Evolutionary conservation across 2,329 filamentous ascomycete genomes (phyloP).

Genomic region (Nakataea oryzae): DNA sequence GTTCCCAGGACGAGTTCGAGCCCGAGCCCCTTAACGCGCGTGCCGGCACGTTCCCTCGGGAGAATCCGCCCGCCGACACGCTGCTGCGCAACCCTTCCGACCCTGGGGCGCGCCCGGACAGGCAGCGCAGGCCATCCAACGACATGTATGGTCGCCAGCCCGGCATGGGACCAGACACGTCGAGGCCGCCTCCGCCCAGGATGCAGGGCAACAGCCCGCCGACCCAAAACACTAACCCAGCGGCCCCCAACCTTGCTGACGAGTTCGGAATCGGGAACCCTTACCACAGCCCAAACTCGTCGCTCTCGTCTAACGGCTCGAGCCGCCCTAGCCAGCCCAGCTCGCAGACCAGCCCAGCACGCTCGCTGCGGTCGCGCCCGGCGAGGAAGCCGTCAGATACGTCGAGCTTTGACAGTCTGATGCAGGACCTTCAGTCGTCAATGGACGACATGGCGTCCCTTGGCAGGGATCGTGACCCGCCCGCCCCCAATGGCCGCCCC

Average conservation of each 20-base stretch:
- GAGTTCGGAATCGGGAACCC: slow-evolving; percentile 54
- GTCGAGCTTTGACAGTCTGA: slow-evolving; percentile 38
- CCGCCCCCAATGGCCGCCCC: slow-evolving; percentile 8
- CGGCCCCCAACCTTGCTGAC: slow-evolving; percentile 42
- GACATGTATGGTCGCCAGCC: slow-evolving; percentile 20
- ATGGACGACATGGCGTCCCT: slow-evolving; percentile 18
- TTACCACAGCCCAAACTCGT: slow-evolving; percentile 54
- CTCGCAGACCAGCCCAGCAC: slow-evolving; percentile 45
- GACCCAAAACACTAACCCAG: slow-evolving; percentile 24
- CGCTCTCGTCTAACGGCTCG: slow-evolving; percentile 55
- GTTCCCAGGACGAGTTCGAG: slow-evolving; percentile 24
- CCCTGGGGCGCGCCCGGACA: slow-evolving; percentile 30
- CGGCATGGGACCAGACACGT: slow-evolving; percentile 37
- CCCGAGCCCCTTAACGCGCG: slow-evolving; percentile 27
- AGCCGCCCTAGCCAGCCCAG: slow-evolving; percentile 51
- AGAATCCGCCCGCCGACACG: slow-evolving; percentile 23
- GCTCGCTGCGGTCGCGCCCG: slow-evolving; percentile 22
- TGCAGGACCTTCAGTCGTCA: slow-evolving; percentile 44
- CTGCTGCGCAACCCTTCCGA: slow-evolving; percentile 36
- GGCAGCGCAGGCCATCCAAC: slow-evolving; percentile 15
- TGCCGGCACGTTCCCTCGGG: slow-evolving; percentile 42
- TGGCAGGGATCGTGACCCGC: slow-evolving; percentile 8
- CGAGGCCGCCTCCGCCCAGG: slow-evolving; percentile 41
- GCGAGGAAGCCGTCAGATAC: slow-evolving; percentile 28
- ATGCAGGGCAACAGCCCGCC: slow-evolving; percentile 34